Evolutionary conservation across 495 filamentous ascomycete genomes (phyloP).

Genomic region (Tuber umbilicatum): DNA sequence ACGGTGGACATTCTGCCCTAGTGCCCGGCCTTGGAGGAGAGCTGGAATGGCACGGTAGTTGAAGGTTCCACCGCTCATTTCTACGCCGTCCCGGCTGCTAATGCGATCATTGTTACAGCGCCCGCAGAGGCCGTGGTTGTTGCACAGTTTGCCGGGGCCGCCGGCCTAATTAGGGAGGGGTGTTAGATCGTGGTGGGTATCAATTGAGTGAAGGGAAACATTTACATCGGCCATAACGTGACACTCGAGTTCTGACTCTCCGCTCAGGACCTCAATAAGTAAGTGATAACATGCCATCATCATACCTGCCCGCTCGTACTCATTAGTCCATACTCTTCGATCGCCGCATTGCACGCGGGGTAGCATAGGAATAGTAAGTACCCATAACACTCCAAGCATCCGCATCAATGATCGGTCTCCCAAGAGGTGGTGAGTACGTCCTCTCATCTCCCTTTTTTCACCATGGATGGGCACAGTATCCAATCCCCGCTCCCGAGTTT

Average conservation of each 20-base stretch:
- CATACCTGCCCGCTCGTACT: conserved; percentile 28
- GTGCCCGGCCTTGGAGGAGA: conserved; percentile 54
- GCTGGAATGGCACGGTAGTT: conserved; percentile 60
- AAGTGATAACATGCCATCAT: conserved; percentile 59
- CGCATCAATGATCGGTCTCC: conserved; percentile 60
- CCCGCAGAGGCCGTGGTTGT: conserved; percentile 56
- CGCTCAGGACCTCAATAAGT: conserved; percentile 59
- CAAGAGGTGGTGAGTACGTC: conserved; percentile 61
- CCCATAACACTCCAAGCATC: conserved; percentile 62
- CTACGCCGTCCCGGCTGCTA: conserved; percentile 65
- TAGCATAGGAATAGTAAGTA: conserved; percentile 56
- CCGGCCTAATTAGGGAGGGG: conserved; percentile 46
- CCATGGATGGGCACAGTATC: conserved; percentile 65
- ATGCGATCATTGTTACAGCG: conserved; percentile 51
- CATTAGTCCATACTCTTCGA: not conserved
- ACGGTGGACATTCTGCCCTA: conserved; percentile 55
- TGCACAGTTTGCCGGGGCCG: conserved; percentile 59
- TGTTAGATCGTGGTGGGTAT: conserved; percentile 24
- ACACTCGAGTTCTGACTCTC: conserved; percentile 66
- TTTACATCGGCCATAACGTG: conserved; percentile 47
- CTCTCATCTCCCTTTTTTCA: conserved; percentile 62
- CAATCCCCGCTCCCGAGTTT: conserved; percentile 59
- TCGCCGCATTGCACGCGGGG: not conserved
- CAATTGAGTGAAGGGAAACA: conserved; percentile 40
- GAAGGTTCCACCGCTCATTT: conserved; percentile 68